These are phyloP conservation scores for Actinomortierella ambigua DNA, from an alignment of 371 early-diverging fungal genomes.

Conservation along the genomic window DNA sequence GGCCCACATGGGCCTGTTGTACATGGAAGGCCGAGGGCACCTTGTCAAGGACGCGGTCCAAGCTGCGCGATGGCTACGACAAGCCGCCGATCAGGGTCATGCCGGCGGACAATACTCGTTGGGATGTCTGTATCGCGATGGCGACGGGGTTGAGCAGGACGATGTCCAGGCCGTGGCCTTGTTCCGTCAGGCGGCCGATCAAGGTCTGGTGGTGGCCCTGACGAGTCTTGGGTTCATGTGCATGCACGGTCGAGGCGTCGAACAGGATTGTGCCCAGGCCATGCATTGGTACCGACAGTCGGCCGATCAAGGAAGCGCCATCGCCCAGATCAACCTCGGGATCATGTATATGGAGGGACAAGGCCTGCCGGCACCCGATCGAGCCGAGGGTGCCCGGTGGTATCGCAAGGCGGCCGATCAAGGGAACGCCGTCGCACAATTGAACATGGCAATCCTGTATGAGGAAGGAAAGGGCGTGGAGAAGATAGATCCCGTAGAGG, in stretches of 20 bases:
- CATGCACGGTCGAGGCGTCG: slow-evolving; percentile 81
- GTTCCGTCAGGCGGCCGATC: slow-evolving; percentile 72
- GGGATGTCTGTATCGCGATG: slow-evolving; percentile 86
- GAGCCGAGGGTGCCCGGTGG: slow-evolving; percentile 66
- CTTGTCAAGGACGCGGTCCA: too few relatives aligned
- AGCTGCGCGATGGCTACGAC: too few relatives aligned
- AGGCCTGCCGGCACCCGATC: slow-evolving; percentile 67
- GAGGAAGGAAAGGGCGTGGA: slow-evolving; percentile 79
- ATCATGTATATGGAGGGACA: slow-evolving; percentile 86
- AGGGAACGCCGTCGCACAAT: slow-evolving; percentile 83
- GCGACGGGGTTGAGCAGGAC: slow-evolving; percentile 72
- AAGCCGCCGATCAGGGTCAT: slow-evolving; percentile 67
- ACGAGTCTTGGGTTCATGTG: slow-evolving; percentile 78
- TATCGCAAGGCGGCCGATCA: slow-evolving; percentile 67
- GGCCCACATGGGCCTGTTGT: slow-evolving; percentile 83
- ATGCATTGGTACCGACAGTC: slow-evolving; percentile 72
- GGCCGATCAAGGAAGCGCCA: slow-evolving; percentile 67
- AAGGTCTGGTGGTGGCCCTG: slow-evolving; percentile 72
- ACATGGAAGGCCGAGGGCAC: slow-evolving; percentile 79
- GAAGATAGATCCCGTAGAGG: slow-evolving; percentile 64
- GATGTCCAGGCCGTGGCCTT: slow-evolving; percentile 68
- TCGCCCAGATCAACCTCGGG: slow-evolving; percentile 83
- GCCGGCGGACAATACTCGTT: slow-evolving; percentile 83
- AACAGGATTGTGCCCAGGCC: slow-evolving; percentile 66
- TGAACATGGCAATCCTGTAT: slow-evolving; percentile 76